Evolutionary conservation across 1,284 basidiomycete species (phyloP).

Genomic region (Leccinum subrobustum): DNA sequence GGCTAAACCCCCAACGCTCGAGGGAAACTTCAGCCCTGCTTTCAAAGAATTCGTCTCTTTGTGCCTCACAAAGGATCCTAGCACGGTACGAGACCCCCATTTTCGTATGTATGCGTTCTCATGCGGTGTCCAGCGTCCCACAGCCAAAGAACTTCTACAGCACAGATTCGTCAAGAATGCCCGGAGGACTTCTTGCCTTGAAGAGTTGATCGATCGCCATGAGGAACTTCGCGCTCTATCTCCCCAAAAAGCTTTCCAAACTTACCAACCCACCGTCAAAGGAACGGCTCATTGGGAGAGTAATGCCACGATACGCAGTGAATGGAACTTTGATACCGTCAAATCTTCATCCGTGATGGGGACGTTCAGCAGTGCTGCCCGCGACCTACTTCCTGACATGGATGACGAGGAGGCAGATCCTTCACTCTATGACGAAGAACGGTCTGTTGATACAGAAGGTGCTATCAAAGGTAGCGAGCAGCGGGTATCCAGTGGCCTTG

Average conservation of each 20-base stretch:
- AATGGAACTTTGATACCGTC: conserved; percentile 96
- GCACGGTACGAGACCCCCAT: conserved; percentile 48
- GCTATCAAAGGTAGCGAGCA: conserved; percentile 67
- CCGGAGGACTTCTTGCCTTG: conserved; percentile 77
- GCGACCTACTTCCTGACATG: conserved; percentile 62
- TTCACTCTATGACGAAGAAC: conserved; percentile 42
- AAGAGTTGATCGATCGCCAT: conserved; percentile 84
- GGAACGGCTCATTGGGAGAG: conserved; percentile 63
- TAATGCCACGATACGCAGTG: conserved; percentile 75
- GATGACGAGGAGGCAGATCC: conserved; percentile 49
- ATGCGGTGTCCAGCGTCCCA: conserved; percentile 64
- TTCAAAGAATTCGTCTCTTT: conserved; percentile 93
- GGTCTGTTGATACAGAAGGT: conserved; percentile 55
- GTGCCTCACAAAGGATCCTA: conserved; percentile 93
- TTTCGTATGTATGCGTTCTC: conserved; percentile 14
- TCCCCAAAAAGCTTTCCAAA: conserved; percentile 52
- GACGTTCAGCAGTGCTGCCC: conserved; percentile 65
- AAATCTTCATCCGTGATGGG: conserved; percentile 73
- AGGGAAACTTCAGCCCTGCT: conserved; percentile 78
- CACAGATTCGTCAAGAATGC: conserved; percentile 91
- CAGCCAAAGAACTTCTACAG: conserved; percentile 87
- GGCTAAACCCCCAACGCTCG: conserved; percentile 89
- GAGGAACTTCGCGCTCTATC: conserved; percentile 65
- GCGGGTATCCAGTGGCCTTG: conserved; percentile 39
- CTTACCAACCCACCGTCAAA: conserved; percentile 54